phyloP scores from a whole-genome alignment of 306 rosid genomes.

The Canavalia ensiformis region DNA sequence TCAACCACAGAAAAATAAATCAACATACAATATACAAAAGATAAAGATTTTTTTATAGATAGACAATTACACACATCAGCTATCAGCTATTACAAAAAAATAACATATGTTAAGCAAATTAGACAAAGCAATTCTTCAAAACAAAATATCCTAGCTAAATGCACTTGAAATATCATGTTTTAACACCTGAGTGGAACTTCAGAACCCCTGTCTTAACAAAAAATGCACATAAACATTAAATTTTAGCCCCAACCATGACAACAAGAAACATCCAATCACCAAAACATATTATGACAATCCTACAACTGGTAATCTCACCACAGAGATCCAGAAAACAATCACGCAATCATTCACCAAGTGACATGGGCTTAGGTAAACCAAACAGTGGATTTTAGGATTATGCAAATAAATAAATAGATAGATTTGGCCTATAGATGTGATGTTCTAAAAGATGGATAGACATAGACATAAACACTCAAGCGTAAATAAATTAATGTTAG shows the following conservation, averaged over 20 bases:
- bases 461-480: not conserved
- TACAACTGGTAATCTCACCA: not conserved
- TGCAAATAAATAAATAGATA: conserved; percentile 16
- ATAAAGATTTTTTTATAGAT: conserved; percentile 31
- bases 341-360: not conserved
- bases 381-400: not conserved
- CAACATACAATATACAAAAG: conserved; percentile 4
- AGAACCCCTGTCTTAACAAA: not conserved
- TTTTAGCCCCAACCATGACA: not conserved
- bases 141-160: conserved; percentile 11
- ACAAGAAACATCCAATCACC: not conserved
- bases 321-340: not conserved
- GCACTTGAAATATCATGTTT: not conserved
- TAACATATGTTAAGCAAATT: not conserved
- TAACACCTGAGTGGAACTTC: too few relatives aligned
- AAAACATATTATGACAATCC: not conserved
- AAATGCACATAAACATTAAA: too few relatives aligned
- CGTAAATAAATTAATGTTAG: conserved; percentile 1
- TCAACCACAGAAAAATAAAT: conserved; percentile 33
- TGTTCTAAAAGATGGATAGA: conserved; percentile 38
- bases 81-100: conserved; percentile 13
- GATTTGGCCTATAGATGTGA: not conserved
- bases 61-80: conserved; percentile 19
- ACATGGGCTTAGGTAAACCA: conserved; percentile 28
- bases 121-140: conserved; percentile 2